Evolutionary conservation across 2,329 filamentous ascomycete genomes (phyloP), one percentile per base, ranked within the genome.

Genomic region (Gnomoniopsis sp.): DNA sequence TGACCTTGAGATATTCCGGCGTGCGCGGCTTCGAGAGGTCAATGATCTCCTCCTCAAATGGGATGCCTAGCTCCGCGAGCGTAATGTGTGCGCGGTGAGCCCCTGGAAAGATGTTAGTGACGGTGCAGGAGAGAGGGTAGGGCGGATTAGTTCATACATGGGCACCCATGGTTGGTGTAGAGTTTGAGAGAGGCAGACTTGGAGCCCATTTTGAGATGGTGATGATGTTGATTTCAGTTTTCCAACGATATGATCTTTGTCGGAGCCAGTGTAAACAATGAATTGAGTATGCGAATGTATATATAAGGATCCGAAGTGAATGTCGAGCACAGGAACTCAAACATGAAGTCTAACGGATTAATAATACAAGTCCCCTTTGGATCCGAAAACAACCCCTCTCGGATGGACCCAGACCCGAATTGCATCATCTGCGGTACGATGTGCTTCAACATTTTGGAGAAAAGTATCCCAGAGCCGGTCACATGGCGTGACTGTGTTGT

Each of bases 61-160:
- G 77, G 33, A 92, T 68, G 12, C 79, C 79, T 14, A 89, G 80
- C 68, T 91, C 89, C 33, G 81, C 79, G 26, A 92, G 79, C 6
- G 82, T 82, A 60, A 91, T 90, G 66, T 92, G 87, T 1, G 85
- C 88, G 38, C 91, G 87, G 69, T 93, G 90, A 17, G 89, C 89
- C 79, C 76, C 77, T 79, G 17, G 71, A 8, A 57, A n/a, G 38
- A 38, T 6, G 38, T 41, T 41, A 41, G 38, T 41, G 38, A 41
- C 4, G 38, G 4, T 15, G 38, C 14, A 7, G 10, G 11, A 1
- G 19, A 36, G 6, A 30, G 8, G 22, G 11, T 50, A 14, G 19
- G 30, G 49, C 7, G 19, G n/a, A n/a, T n/a, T n/a, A n/a, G 3
- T 51, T 65, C 71, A 53, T 67, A 77, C 83, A 91, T 22, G 88